phyloP scores from a whole-genome alignment of 116 monocot species.

The Phalaenopsis hybrid region DNA sequence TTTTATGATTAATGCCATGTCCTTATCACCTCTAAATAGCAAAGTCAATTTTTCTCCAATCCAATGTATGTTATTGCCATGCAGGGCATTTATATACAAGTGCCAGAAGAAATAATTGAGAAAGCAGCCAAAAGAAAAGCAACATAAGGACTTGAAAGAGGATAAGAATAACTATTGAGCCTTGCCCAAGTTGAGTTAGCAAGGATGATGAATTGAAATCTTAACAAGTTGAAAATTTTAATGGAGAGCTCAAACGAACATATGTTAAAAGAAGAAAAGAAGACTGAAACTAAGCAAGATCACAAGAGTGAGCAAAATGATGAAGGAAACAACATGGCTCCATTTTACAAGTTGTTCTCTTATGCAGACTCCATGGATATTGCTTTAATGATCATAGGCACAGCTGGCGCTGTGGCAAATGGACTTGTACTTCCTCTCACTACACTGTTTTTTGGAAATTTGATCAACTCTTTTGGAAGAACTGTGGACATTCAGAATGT shows the following conservation, averaged over 20 bases:
- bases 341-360: constrained; percentile 40
- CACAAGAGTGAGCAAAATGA: constrained; percentile 3
- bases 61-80: neutral
- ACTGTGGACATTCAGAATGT: constrained; percentile 13
- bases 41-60: neutral
- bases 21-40: neutral
- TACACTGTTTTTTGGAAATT: constrained; percentile 43
- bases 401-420: constrained; percentile 39
- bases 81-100: neutral
- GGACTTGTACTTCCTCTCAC: constrained; percentile 51
- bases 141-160: neutral
- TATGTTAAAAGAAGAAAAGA: neutral
- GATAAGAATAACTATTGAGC: neutral
- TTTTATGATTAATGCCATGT: too few relatives aligned
- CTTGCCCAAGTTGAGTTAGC: neutral
- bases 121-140: neutral
- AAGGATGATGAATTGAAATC: constrained; percentile 4
- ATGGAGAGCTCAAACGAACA: constrained; percentile 1
- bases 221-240: neutral
- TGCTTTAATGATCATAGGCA: constrained; percentile 36
- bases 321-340: constrained; percentile 13
- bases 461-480: constrained; percentile 49
- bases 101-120: neutral
- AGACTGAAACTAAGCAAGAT: neutral
- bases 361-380: constrained; percentile 53